A percentile compares a stretch with the other conserved stretches of the same genome.
These are phyloP conservation scores for Solanum sejunctum DNA, from an alignment of 257 asterid species.

Conservation along the genomic window DNA sequence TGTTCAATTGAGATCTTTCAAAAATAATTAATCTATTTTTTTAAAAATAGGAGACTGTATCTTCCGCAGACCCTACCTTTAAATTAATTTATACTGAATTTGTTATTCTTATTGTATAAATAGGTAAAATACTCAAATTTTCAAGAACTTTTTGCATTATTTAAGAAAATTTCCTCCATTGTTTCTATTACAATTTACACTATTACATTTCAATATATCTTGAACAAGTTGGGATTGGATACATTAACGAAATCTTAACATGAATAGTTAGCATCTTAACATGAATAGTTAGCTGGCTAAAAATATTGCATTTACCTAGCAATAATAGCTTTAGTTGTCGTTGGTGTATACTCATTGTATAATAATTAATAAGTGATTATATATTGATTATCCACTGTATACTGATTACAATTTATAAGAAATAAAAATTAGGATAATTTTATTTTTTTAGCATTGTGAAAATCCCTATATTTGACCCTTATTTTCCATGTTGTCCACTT, in stretches of 20 bases:
- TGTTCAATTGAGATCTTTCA: not conserved
- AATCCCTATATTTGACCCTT: not conserved
- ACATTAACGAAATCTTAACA: not conserved
- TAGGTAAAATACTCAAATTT: not conserved
- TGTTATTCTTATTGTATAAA: not conserved
- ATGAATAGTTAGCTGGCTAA: not conserved
- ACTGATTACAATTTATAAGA: too few relatives aligned
- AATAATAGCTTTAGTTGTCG: not conserved
- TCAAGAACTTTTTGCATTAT: not conserved
- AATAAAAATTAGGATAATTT: too few relatives aligned
- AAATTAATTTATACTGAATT: fast-evolving
- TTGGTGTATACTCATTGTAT: not conserved
- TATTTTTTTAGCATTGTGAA: not conserved
- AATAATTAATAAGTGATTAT: not conserved
- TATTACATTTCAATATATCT: not conserved
- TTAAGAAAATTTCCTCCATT: not conserved
- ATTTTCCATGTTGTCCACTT: not conserved
- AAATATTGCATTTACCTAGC: not conserved
- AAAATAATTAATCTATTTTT: fast-evolving
- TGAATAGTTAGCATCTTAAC: not conserved
- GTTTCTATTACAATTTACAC: not conserved
- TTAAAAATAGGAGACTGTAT: not conserved
- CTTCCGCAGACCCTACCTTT: fast-evolving
- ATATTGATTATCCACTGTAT: not conserved
- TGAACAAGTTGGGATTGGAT: not conserved